A percentile compares a stretch with the other conserved stretches of the same genome.
Evolutionary conservation across 2,329 filamentous ascomycete genomes (phyloP).

Genomic region (Aspergillus arachidicola): DNA sequence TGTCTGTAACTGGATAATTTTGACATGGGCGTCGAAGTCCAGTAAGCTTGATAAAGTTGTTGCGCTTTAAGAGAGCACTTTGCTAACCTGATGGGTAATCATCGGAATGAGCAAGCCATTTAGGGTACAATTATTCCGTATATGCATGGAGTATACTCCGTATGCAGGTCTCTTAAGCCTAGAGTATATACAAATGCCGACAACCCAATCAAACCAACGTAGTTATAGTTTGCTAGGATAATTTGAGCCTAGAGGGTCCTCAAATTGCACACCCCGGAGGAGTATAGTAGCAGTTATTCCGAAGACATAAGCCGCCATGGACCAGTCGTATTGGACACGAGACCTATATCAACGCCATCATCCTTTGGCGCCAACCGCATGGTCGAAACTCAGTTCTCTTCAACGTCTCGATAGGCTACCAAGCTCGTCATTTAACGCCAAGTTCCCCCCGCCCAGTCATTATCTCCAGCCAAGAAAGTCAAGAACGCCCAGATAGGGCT

Average conservation of each 20-base stretch:
- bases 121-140: neutral
- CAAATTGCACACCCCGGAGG: neutral
- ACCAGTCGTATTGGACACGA: neutral
- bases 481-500: conserved; percentile 13
- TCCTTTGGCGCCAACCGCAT: neutral
- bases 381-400: neutral
- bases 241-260: neutral
- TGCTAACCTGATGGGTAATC: neutral
- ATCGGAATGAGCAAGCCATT: neutral
- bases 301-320: neutral
- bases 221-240: neutral
- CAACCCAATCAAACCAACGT: neutral
- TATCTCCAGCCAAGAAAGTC: conserved; percentile 13
- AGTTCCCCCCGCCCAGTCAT: neutral
- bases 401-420: neutral
- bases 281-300: neutral
- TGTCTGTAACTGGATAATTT: neutral
- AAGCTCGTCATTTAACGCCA: conserved; percentile 1
- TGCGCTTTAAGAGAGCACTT: neutral
- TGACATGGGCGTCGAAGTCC: neutral
- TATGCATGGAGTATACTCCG: neutral
- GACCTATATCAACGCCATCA: neutral
- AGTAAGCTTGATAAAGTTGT: neutral
- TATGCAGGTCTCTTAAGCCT: neutral
- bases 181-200: neutral